Evolutionary conservation across 2,329 filamentous ascomycete species (phyloP).

Genomic region (Phialemoniopsis sp.): DNA sequence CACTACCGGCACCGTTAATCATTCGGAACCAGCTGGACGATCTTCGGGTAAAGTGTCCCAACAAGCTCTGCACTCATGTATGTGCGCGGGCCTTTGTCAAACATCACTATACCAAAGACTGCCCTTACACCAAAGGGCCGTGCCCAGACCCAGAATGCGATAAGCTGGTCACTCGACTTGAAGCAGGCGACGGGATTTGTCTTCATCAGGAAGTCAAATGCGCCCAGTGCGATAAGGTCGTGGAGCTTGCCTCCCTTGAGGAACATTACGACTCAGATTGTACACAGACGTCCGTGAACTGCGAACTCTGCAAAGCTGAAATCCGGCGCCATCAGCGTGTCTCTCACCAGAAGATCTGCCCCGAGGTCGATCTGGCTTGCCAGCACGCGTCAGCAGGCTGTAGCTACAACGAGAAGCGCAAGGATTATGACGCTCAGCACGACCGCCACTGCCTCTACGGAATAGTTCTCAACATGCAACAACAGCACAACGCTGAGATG

Average conservation of each 20-base stretch:
- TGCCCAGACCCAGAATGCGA: conserved; percentile 51
- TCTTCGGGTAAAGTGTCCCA: conserved; percentile 55
- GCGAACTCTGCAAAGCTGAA: conserved; percentile 41
- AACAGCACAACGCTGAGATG: conserved; percentile 9
- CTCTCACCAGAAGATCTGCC: conserved; percentile 39
- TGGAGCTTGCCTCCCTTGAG: conserved; percentile 44
- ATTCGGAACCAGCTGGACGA: conserved; percentile 58
- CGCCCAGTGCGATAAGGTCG: conserved; percentile 44
- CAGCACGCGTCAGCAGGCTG: conserved; percentile 48
- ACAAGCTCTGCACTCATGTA: conserved; percentile 46
- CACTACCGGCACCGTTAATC: conserved; percentile 32
- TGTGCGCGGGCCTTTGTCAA: conserved; percentile 50
- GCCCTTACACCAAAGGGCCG: conserved; percentile 49
- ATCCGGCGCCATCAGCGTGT: conserved; percentile 38
- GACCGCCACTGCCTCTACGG: conserved; percentile 46
- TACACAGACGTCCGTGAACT: conserved; percentile 40
- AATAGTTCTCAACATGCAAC: conserved; percentile 15
- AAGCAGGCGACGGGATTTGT: conserved; percentile 45
- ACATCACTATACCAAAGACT: conserved; percentile 53
- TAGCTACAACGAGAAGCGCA: conserved; percentile 29
- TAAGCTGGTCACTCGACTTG: conserved; percentile 45
- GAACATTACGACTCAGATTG: conserved; percentile 40
- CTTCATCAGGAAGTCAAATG: conserved; percentile 49
- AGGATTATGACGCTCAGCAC: conserved; percentile 36
- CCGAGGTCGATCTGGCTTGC: conserved; percentile 33